phyloP scores from a whole-genome alignment of 2,329 filamentous ascomycete genomes.

The Talaromyces sp. region DNA sequence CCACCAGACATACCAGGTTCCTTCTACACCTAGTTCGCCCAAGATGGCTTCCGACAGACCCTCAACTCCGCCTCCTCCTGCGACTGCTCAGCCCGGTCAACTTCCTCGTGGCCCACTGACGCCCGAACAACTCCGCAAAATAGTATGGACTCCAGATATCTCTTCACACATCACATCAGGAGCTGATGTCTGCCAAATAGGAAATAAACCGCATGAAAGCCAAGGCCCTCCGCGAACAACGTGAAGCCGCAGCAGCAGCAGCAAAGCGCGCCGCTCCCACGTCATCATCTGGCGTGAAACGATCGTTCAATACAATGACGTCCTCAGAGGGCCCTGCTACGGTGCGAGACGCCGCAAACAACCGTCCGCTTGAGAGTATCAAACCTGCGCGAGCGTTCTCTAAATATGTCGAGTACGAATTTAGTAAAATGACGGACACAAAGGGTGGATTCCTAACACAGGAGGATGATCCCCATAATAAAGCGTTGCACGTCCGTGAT shows the following conservation, averaged over 20 bases:
- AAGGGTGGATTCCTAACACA: constrained; percentile 91
- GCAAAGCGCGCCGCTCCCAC: constrained; percentile 5
- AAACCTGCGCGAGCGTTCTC: constrained; percentile 80
- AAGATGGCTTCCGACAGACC: constrained; percentile 6
- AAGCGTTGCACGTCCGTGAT: constrained; percentile 57
- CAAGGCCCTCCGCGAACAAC: constrained; percentile 74
- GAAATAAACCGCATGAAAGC: constrained; percentile 84
- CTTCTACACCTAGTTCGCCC: neutral
- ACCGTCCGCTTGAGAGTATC: constrained; percentile 46
- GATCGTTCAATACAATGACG: constrained; percentile 61
- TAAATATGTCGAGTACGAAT: constrained; percentile 95
- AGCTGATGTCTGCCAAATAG: constrained; percentile 38
- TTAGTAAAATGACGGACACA: constrained; percentile 95
- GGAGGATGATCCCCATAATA: constrained; percentile 87
- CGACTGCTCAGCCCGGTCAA: constrained; percentile 3
- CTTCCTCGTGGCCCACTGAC: constrained; percentile 47
- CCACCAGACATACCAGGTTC: neutral
- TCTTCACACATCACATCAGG: neutral
- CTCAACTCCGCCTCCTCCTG: constrained; percentile 9
- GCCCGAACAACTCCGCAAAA: constrained; percentile 55
- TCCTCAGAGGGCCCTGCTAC: constrained; percentile 47
- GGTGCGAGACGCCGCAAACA: constrained; percentile 59
- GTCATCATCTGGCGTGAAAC: constrained; percentile 58
- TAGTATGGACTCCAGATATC: constrained; percentile 33
- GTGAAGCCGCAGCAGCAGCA: constrained; percentile 55